Percentiles rank a stretch among this genome's conserved stretches.
These are phyloP conservation scores for Cladosporium halotolerans DNA, from an alignment of 2,329 filamentous ascomycete genomes.

Conservation along the genomic window DNA sequence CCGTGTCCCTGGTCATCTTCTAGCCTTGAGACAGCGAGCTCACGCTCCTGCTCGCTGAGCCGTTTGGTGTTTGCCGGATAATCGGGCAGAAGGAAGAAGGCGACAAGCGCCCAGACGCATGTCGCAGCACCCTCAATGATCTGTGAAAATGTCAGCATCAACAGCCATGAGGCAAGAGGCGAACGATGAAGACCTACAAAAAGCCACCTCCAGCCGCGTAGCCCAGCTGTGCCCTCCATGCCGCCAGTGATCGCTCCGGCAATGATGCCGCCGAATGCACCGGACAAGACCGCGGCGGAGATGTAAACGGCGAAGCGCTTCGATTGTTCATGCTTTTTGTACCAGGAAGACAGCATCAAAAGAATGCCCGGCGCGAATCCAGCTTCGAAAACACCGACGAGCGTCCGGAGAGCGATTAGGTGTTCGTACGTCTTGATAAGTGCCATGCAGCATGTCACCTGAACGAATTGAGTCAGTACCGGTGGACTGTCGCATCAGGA, in stretches of 20 bases:
- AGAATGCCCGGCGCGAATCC: constrained; percentile 52
- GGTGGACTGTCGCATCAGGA: too few species aligned
- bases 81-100: constrained; percentile 44
- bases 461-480: neutral
- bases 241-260: constrained; percentile 31
- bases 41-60: constrained; percentile 37
- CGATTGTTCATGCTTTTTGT: constrained; percentile 52
- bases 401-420: constrained; percentile 47
- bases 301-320: constrained; percentile 54
- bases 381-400: constrained; percentile 51
- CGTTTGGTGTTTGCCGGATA: constrained; percentile 43
- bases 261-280: constrained; percentile 45
- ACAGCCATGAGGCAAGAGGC: too few species aligned
- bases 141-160: neutral
- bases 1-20: constrained; percentile 38
- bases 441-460: constrained; percentile 42
- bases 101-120: constrained; percentile 38
- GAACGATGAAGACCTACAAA: constrained; percentile 26
- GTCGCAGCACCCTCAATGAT: constrained; percentile 39
- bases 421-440: constrained; percentile 42
- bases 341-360: constrained; percentile 53
- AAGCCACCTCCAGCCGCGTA: constrained; percentile 39
- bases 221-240: constrained; percentile 35
- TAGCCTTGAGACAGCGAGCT: constrained; percentile 41
- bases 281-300: constrained; percentile 50